Percentiles rank a stretch among this genome's conserved stretches.
These are phyloP conservation scores for Actinomucor elegans DNA, from an alignment of 371 early-diverging fungal genomes.

Conservation along the genomic window DNA sequence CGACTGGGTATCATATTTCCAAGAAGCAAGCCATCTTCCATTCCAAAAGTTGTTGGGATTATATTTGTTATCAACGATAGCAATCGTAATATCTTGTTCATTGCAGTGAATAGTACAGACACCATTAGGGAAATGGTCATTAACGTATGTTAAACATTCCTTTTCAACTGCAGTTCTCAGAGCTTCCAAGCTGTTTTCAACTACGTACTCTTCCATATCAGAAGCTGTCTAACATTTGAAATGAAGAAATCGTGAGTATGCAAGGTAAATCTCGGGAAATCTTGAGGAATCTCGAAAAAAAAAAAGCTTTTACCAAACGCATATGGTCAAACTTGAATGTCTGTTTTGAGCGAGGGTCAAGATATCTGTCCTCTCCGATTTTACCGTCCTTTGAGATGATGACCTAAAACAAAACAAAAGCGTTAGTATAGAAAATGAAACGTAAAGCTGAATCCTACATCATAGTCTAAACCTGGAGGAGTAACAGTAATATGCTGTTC, in stretches of 20 bases:
- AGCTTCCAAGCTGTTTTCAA: constrained; percentile 48
- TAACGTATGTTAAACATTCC: constrained; percentile 61
- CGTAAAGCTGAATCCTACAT: too few species aligned
- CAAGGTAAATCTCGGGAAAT: too few species aligned
- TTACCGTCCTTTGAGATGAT: constrained; percentile 76
- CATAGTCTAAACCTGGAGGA: constrained; percentile 62
- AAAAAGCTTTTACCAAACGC: constrained; percentile 49
- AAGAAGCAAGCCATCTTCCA: constrained; percentile 89
- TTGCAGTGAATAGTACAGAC: constrained; percentile 63
- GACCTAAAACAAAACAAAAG: too few species aligned
- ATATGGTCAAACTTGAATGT: constrained; percentile 76
- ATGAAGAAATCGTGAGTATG: too few species aligned
- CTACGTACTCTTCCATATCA: constrained; percentile 57
- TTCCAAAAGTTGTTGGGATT: constrained; percentile 94
- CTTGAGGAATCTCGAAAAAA: too few species aligned
- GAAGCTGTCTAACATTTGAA: constrained; percentile 44
- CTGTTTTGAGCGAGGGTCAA: constrained; percentile 73
- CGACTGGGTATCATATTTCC: constrained; percentile 63
- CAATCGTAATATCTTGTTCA: constrained; percentile 57
- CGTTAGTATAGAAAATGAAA: too few species aligned
- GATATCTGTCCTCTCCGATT: constrained; percentile 61
- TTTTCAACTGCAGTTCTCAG: constrained; percentile 64
- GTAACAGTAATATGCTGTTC: constrained; percentile 76
- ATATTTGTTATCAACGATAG: constrained; percentile 87
- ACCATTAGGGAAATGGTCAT: constrained; percentile 82